A percentile compares a stretch with the other conserved stretches of the same genome.
Evolutionary conservation across 148 eudicot species (phyloP).

Genomic region (Arbutus unedo): DNA sequence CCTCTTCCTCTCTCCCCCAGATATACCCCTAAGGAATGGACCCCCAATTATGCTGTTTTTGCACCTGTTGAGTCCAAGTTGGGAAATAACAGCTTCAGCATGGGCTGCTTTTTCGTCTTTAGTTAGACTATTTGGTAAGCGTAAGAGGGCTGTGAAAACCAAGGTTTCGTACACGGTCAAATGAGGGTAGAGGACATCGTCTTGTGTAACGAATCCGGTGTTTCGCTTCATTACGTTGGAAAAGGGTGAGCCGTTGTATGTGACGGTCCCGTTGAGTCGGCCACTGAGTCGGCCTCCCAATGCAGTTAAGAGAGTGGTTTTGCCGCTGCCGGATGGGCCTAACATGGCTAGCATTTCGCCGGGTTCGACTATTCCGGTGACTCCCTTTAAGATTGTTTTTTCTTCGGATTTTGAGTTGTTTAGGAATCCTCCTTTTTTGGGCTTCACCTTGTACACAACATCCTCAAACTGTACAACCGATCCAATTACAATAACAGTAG

Average conservation of each 20-base stretch:
- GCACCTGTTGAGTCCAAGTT: slow-evolving; percentile 64
- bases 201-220: slow-evolving; percentile 87
- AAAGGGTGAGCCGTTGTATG: slow-evolving; percentile 60
- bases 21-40: slow-evolving; percentile 51
- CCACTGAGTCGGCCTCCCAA: slow-evolving; percentile 74
- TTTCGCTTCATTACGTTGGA: slow-evolving; percentile 55
- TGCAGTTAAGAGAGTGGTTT: slow-evolving; percentile 80
- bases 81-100: slow-evolving; percentile 49
- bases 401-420: slow-evolving; percentile 32
- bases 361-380: slow-evolving; percentile 61
- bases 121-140: slow-evolving; percentile 55
- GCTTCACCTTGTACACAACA: slow-evolving; percentile 56
- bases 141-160: slow-evolving; percentile 65
- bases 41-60: slow-evolving; percentile 65
- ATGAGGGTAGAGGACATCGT: slow-evolving; percentile 69
- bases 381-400: slow-evolving; percentile 56
- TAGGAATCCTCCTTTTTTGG: slow-evolving; percentile 17
- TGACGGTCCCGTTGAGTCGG: slow-evolving; percentile 42
- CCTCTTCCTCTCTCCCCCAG: slow-evolving; percentile 80
- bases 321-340: slow-evolving; percentile 96
- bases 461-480: slow-evolving; percentile 54
- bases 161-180: slow-evolving; percentile 75
- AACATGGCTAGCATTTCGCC: slow-evolving; percentile 90
- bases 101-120: slow-evolving; percentile 40
- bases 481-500: not conserved